phyloP scores from a whole-genome alignment of 1,139 yeast genomes.

The Protomyces pachydermus region DNA sequence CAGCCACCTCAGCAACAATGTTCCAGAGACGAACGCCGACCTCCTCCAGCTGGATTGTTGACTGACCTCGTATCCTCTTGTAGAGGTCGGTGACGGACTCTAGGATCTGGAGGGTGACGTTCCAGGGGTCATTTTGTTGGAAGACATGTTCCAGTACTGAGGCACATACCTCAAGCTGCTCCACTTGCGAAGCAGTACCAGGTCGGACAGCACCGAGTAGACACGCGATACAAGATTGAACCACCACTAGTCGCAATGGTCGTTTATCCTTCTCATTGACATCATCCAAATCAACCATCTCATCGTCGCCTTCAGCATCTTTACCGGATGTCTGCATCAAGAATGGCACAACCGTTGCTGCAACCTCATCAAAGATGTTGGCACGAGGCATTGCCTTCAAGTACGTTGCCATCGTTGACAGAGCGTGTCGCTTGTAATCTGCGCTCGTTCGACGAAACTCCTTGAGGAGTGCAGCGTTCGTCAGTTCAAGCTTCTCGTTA shows the following conservation, averaged over 20 bases:
- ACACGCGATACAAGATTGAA: neutral
- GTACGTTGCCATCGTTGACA: constrained; percentile 26
- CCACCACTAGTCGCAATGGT: neutral
- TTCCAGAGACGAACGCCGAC: neutral
- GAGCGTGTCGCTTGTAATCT: constrained; percentile 48
- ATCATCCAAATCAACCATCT: neutral
- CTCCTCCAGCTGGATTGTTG: neutral
- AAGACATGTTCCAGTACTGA: neutral
- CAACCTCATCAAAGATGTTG: neutral
- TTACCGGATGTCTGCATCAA: constrained; percentile 1
- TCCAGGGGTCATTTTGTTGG: constrained; percentile 3
- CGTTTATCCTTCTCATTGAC: neutral
- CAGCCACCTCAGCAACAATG: neutral
- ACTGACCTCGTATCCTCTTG: neutral
- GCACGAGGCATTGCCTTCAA: neutral
- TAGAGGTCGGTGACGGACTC: neutral
- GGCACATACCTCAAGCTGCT: neutral
- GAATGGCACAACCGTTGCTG: neutral
- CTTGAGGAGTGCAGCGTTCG: constrained; percentile 47
- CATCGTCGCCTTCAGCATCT: neutral
- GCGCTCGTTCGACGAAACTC: constrained; percentile 69
- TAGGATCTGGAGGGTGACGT: neutral
- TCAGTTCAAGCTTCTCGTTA: constrained; percentile 38
- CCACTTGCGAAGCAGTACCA: neutral
- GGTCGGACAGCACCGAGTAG: constrained; percentile 3